A percentile compares a stretch with the other conserved stretches of the same genome.
These are phyloP conservation scores for Sextonia rubra DNA, from an alignment of 164 flowering plant genomes.

Conservation along the genomic window DNA sequence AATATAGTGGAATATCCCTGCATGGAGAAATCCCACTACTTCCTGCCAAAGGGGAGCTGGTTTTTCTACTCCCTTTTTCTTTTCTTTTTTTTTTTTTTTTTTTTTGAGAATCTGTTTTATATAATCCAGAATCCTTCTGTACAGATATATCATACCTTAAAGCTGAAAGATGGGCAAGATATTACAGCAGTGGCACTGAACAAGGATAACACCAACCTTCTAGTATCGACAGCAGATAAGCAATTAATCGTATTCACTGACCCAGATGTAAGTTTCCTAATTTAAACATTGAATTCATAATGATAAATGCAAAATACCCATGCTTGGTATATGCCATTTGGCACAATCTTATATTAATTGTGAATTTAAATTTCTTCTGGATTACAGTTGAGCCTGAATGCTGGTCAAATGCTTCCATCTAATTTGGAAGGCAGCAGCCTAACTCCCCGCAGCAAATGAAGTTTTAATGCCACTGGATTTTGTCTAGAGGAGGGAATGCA, in stretches of 20 bases:
- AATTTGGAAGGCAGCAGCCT: conserved; percentile 93
- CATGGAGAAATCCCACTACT: background rate
- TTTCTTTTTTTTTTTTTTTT: background rate
- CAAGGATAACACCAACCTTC: conserved; percentile 80
- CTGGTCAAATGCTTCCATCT: conserved; percentile 93
- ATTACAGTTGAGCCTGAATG: conserved; percentile 87
- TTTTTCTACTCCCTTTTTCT: no score
- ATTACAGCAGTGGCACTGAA: conserved; percentile 77
- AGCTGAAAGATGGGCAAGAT: conserved; percentile 75
- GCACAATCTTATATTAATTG: background rate
- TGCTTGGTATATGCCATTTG: background rate
- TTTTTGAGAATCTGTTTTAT: background rate
- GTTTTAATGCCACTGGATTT: background rate
- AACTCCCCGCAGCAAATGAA: conserved; percentile 68
- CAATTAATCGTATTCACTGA: conserved; percentile 88
- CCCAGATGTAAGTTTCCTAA: conserved; percentile 71
- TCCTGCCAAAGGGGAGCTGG: background rate
- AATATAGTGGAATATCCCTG: background rate
- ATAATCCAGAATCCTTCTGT: background rate
- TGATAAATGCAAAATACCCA: background rate
- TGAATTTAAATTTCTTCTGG: background rate
- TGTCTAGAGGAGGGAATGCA: background rate
- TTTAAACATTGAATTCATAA: background rate
- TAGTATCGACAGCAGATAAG: conserved; percentile 86
- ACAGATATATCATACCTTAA: conserved; percentile 73